Conservation (phyloP, 2,329 filamentous ascomycete genomes). For the Diaporthe aspalathi region DNA sequence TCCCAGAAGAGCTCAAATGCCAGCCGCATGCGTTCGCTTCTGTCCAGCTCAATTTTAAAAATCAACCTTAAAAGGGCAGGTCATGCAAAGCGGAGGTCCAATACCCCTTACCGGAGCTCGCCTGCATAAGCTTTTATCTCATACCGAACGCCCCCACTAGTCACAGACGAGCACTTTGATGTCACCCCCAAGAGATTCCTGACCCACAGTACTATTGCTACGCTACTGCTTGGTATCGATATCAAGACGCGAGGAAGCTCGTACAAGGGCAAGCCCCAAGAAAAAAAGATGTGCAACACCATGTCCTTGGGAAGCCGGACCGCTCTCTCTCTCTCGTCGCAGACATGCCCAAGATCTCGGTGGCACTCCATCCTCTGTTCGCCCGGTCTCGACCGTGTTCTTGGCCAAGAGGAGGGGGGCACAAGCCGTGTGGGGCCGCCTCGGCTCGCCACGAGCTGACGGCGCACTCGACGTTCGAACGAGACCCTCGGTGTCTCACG, state of each 20-base stretch:
- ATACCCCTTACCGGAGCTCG: neutral
- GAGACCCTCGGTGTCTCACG: neutral
- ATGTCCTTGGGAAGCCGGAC: neutral
- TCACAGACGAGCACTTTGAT: neutral
- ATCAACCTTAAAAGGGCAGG: neutral
- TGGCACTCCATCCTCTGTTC: neutral
- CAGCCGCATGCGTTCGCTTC: neutral
- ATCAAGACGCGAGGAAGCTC: neutral
- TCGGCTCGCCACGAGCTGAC: constrained; percentile 14
- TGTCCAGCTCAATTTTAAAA: neutral
- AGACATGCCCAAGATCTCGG: constrained; percentile 1
- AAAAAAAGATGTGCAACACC: neutral
- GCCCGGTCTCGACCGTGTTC: neutral
- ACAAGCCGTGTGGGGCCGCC: constrained; percentile 15
- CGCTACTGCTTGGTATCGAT: neutral
- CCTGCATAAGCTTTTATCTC: constrained; percentile 22
- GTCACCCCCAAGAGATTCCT: neutral
- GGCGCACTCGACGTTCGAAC: neutral
- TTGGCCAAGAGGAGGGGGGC: too few relatives aligned
- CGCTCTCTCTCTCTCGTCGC: neutral
- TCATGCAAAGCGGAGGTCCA: neutral
- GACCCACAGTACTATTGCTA: constrained; percentile 22
- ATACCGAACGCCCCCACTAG: neutral
- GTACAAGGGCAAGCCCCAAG: neutral
- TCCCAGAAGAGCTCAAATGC: neutral